Conservation (phyloP, 352 stramenopile species). For the Phytophthora tubulina region DNA sequence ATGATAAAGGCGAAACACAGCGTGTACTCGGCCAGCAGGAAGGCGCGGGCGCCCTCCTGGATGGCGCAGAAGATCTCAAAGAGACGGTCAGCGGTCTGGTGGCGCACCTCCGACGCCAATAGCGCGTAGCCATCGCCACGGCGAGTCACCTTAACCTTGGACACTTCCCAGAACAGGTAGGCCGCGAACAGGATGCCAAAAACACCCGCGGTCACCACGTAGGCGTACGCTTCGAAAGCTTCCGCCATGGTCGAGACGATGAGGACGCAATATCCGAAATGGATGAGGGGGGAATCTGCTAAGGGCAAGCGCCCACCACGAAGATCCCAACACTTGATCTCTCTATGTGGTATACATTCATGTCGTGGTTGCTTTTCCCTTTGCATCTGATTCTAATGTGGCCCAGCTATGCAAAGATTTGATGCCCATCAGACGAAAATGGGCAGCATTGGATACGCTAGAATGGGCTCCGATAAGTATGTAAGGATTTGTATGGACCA, state of each 20-base stretch:
- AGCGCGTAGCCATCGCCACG: slow-evolving; percentile 87
- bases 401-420: slow-evolving; percentile 31
- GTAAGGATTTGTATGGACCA: slow-evolving; percentile 30
- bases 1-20: slow-evolving; percentile 98
- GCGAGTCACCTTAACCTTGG: slow-evolving; percentile 89
- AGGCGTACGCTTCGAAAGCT: slow-evolving; percentile 71
- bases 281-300: neutral
- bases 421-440: slow-evolving; percentile 25
- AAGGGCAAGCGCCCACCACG: slow-evolving; percentile 19
- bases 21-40: slow-evolving; percentile 98
- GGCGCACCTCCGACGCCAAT: slow-evolving; percentile 74
- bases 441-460: slow-evolving; percentile 20
- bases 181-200: slow-evolving; percentile 86
- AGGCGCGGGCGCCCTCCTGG: slow-evolving; percentile 97
- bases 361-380: slow-evolving; percentile 26
- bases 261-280: slow-evolving; percentile 80
- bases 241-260: slow-evolving; percentile 57
- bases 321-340: slow-evolving; percentile 41
- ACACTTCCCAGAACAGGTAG: slow-evolving; percentile 91
- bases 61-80: slow-evolving; percentile 97
- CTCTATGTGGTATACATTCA: slow-evolving; percentile 54
- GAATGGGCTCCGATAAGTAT: slow-evolving; percentile 14
- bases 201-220: slow-evolving; percentile 64
- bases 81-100: slow-evolving; percentile 86
- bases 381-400: slow-evolving; percentile 31